A percentile compares a stretch with the other conserved stretches of the same genome.
These are phyloP conservation scores for Pseudozyma sp. DNA, from an alignment of 1,284 basidiomycete species.

Conservation along the genomic window DNA sequence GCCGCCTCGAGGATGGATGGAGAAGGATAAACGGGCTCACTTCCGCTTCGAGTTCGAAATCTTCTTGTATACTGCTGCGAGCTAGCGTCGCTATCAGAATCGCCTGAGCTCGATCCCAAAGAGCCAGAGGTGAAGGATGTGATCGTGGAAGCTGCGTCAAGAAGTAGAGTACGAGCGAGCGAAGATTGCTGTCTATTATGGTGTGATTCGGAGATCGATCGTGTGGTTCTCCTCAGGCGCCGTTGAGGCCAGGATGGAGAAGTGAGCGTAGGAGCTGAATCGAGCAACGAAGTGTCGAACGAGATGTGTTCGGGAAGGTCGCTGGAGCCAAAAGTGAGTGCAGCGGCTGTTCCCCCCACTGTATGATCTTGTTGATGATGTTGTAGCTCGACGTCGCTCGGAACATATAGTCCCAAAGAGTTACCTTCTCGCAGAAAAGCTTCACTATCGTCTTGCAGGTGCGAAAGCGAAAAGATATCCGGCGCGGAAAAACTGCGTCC, in stretches of 20 bases:
- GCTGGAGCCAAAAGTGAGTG: no score
- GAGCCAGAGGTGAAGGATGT: no score
- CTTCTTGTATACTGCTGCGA: background rate
- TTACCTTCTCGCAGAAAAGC: background rate
- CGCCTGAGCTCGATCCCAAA: conserved; percentile 1
- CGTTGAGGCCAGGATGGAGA: background rate
- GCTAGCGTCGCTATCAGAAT: background rate
- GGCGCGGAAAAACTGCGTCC: conserved; percentile 11
- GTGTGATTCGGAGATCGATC: conserved; percentile 26
- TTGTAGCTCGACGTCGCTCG: background rate
- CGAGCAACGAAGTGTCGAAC: background rate
- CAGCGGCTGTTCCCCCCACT: no score
- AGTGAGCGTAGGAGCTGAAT: background rate
- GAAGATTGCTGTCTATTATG: background rate
- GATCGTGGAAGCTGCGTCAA: background rate
- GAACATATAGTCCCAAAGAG: conserved; percentile 9
- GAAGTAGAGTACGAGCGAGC: background rate
- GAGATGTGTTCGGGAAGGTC: no score
- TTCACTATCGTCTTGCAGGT: background rate
- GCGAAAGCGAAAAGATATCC: conserved; percentile 1
- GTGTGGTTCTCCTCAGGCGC: conserved; percentile 14
- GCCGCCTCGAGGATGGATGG: background rate
- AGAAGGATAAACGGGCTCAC: background rate
- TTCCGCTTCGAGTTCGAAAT: conserved; percentile 5
- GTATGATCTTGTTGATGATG: background rate